Evolutionary conservation across 768 basidiomycete species (phyloP).

Genomic region (Boletus barrowsii): DNA sequence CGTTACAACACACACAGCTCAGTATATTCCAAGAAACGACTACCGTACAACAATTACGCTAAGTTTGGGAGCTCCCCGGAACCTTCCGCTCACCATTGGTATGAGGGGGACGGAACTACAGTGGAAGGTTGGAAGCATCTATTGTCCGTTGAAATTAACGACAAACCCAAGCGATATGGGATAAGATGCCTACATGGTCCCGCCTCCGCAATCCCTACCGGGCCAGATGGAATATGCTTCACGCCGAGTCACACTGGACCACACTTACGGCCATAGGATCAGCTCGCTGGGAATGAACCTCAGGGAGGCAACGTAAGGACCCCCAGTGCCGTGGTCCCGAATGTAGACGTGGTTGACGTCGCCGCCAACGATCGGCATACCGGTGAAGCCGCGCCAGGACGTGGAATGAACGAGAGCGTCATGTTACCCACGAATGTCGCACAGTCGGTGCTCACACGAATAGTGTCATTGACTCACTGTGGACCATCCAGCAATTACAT

Average conservation of each 20-base stretch:
- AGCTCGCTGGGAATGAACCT: too few relatives aligned
- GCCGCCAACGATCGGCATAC: conserved; percentile 6
- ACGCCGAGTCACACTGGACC: neutral
- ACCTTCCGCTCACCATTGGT: too few relatives aligned
- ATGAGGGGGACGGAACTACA: conserved; percentile 8
- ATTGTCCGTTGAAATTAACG: neutral
- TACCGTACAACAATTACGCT: too few relatives aligned
- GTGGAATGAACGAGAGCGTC: neutral
- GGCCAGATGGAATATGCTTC: neutral
- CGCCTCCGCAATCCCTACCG: neutral
- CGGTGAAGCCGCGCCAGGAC: conserved; percentile 1
- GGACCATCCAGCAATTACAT: too few relatives aligned
- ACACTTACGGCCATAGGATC: neutral
- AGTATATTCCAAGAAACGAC: too few relatives aligned
- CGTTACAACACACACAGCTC: too few relatives aligned
- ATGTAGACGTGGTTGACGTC: conserved; percentile 6
- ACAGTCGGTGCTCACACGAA: too few relatives aligned
- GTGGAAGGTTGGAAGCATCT: neutral
- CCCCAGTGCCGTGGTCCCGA: neutral
- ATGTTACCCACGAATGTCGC: neutral
- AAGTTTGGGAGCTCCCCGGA: too few relatives aligned
- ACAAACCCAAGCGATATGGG: neutral
- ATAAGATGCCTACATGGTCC: neutral
- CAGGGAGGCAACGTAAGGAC: neutral
- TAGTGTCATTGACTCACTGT: too few relatives aligned